Percentiles rank a stretch among this genome's conserved stretches.
phyloP scores from a whole-genome alignment of 306 rosid species.

The Spatholobus suberectus region DNA sequence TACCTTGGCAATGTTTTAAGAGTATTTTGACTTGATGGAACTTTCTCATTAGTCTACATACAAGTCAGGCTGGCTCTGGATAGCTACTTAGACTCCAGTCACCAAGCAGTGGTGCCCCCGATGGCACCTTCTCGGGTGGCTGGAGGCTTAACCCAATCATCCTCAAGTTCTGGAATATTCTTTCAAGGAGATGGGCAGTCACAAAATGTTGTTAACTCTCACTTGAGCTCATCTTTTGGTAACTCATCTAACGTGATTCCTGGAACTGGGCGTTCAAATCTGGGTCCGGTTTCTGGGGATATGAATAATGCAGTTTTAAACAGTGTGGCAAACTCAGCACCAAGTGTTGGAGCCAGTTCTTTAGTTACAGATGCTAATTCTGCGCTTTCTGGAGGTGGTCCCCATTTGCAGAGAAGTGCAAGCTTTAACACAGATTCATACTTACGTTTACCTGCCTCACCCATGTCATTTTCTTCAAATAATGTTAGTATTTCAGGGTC shows the following conservation, averaged over 20 bases:
- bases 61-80: slow-evolving; percentile 78
- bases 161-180: slow-evolving; percentile 94
- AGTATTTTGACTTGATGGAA: too few species aligned
- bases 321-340: slow-evolving; percentile 89
- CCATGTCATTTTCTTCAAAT: slow-evolving; percentile 91
- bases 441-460: slow-evolving; percentile 88
- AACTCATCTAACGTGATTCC: slow-evolving; percentile 80
- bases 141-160: slow-evolving; percentile 93
- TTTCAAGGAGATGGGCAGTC: slow-evolving; percentile 95
- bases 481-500: slow-evolving; percentile 91
- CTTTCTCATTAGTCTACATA: slow-evolving; percentile 16
- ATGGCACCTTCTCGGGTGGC: slow-evolving; percentile 95
- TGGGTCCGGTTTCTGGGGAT: slow-evolving; percentile 89
- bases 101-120: slow-evolving; percentile 76
- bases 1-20: too few species aligned
- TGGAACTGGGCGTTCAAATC: slow-evolving; percentile 78
- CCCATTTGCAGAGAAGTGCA: slow-evolving; percentile 97
- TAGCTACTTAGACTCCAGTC: slow-evolving; percentile 81
- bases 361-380: slow-evolving; percentile 99
- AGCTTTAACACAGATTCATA: slow-evolving; percentile 89
- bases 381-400: slow-evolving; percentile 93
- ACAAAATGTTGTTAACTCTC: slow-evolving; percentile 81
- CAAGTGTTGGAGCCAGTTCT: slow-evolving; percentile 96
- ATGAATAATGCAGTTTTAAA: slow-evolving; percentile 79
- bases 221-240: slow-evolving; percentile 82